Evolutionary conservation across 2,329 filamentous ascomycete genomes (phyloP).

Genomic region (Daldinia sp.): DNA sequence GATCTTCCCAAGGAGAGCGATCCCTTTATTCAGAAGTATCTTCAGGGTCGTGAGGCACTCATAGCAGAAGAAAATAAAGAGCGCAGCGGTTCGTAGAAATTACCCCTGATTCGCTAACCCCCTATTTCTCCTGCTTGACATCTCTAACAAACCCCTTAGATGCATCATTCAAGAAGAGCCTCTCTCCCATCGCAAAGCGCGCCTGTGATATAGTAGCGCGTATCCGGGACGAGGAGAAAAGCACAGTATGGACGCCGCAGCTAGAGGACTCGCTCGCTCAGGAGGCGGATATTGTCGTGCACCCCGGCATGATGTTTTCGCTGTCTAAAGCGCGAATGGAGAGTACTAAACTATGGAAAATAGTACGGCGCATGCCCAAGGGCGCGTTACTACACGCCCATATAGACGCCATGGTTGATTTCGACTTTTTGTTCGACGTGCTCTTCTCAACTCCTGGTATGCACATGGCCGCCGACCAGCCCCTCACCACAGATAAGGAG

Average conservation of each 20-base stretch:
- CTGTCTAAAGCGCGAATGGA: constrained; percentile 88
- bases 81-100: constrained; percentile 71
- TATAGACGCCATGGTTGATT: constrained; percentile 89
- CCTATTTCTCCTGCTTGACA: constrained; percentile 9
- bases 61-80: constrained; percentile 83
- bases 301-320: constrained; percentile 93
- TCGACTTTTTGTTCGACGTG: constrained; percentile 78
- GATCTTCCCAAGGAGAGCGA: constrained; percentile 69
- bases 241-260: constrained; percentile 77
- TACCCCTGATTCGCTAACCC: not conserved
- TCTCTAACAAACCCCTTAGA: constrained; percentile 55
- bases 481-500: constrained; percentile 63
- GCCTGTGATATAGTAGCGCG: constrained; percentile 82
- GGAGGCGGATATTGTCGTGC: constrained; percentile 69
- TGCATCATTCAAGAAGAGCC: constrained; percentile 72
- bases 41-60: constrained; percentile 77
- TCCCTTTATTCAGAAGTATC: constrained; percentile 83
- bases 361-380: constrained; percentile 88
- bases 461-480: constrained; percentile 69
- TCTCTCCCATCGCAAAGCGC: constrained; percentile 80
- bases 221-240: constrained; percentile 80
- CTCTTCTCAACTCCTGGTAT: constrained; percentile 77
- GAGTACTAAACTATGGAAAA: constrained; percentile 82
- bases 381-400: constrained; percentile 87
- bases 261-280: constrained; percentile 75